Conservation (phyloP, 306 rosid genomes). For the Boehmeria nivea region DNA sequence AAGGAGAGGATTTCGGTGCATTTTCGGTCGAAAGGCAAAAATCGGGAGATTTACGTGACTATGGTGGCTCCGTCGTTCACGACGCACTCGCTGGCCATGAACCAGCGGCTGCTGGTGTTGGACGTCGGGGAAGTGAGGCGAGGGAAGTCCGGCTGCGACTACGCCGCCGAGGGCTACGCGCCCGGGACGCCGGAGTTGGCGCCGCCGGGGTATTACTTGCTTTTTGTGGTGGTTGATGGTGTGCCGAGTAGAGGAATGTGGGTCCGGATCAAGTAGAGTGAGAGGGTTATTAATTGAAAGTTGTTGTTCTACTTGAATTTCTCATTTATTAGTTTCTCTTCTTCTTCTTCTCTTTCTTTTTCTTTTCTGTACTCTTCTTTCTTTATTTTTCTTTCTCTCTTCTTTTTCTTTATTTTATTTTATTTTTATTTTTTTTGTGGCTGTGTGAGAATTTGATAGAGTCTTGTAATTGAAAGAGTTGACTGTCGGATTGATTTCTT, state of each 20-base stretch:
- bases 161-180: slow-evolving; percentile 13
- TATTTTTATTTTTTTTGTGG: no score
- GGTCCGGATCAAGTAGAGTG: slow-evolving; percentile 9
- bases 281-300: no score
- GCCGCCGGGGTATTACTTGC: slow-evolving; percentile 28
- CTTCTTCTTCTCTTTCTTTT: no score
- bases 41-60: slow-evolving; percentile 7
- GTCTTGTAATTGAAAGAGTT: no score
- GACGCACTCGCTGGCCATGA: slow-evolving; percentile 67
- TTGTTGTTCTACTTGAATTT: background rate
- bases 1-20: slow-evolving; percentile 5
- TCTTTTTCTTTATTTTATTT: no score
- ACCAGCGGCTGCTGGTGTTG: slow-evolving; percentile 50
- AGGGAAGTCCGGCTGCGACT: background rate
- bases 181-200: slow-evolving; percentile 24
- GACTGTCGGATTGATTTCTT: no score
- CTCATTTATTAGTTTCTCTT: no score
- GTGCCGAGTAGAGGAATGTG: slow-evolving; percentile 30
- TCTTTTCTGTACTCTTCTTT: no score
- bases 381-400: no score
- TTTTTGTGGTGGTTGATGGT: slow-evolving; percentile 29
- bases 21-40: background rate
- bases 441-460: no score
- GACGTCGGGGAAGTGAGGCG: slow-evolving; percentile 1
- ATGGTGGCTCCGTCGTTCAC: slow-evolving; percentile 65